Evolutionary conservation across 1,139 yeast species (phyloP).

Genomic region (Sugiyamaella pinicola): DNA sequence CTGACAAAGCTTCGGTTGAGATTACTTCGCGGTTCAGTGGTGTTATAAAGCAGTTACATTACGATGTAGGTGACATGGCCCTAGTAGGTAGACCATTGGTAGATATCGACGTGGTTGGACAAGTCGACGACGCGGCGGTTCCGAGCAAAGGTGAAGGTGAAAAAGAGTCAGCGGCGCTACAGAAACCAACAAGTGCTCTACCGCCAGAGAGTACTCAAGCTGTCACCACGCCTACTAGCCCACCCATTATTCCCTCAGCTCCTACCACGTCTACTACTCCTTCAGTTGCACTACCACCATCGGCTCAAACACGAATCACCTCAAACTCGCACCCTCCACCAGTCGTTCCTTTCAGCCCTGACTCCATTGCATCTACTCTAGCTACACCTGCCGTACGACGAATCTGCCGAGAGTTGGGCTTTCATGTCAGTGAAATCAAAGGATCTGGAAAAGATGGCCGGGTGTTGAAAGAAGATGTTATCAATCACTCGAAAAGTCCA

Average conservation of each 20-base stretch:
- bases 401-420: constrained; percentile 37
- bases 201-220: constrained; percentile 8
- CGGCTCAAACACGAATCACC: background rate
- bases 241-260: constrained; percentile 3
- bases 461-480: constrained; percentile 42
- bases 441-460: constrained; percentile 44
- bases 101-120: constrained; percentile 39
- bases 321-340: background rate
- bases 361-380: constrained; percentile 25
- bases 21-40: constrained; percentile 43
- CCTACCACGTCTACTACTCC: background rate
- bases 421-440: constrained; percentile 34
- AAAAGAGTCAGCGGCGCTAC: too few relatives aligned
- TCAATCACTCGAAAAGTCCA: constrained; percentile 21
- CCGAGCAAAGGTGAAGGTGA: background rate
- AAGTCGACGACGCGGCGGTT: constrained; percentile 8
- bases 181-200: too few relatives aligned
- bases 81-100: constrained; percentile 41
- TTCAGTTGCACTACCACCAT: constrained; percentile 1
- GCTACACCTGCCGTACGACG: constrained; percentile 45
- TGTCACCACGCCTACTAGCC: background rate
- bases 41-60: constrained; percentile 40
- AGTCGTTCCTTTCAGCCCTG: background rate
- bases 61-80: constrained; percentile 45
- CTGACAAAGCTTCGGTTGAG: constrained; percentile 44